Evolutionary conservation across 2,329 filamentous ascomycete genomes (phyloP), one percentile per base, ranked within the genome.

Genomic region (Phaeosphaeria sp.): DNA sequence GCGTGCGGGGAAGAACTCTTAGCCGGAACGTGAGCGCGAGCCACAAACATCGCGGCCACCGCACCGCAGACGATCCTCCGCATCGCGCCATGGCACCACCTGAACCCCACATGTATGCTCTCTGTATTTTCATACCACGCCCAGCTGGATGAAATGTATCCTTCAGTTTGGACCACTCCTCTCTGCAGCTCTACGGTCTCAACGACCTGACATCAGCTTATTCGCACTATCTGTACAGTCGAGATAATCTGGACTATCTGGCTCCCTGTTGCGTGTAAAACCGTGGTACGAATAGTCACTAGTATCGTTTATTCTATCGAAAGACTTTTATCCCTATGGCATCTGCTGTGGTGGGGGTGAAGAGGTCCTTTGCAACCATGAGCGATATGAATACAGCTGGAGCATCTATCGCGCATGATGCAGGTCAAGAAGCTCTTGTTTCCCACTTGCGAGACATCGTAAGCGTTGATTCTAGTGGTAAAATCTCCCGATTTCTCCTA

Each of bases 301-400:
- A n/a, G n/a, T n/a, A n/a, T n/a, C n/a, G n/a, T n/a, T n/a, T n/a
- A 13, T 36, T 13, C 3, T 15, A 36, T 36, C 13, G 6, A 13
- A 36, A 36, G 6, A 13, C 30, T 6, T 15, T 7, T 13, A 42
- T 36, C 33, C 55, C 55, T 46, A 75, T 75, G 72, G 69, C 69
- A n/a, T 66, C 68, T 41, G 66, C 61, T 44, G 62, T 62, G 27
- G 64, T 71, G 10, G 71, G 71, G 13, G 61, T 64, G 52, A 75
- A 75, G 59, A 66, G 72, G 54, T 59, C 63, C 13, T 71, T 71
- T 47, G 64, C 69, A 4, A 55, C 63, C 33, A 68, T 74, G 60
- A 60, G 59, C 52, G 68, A 69, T 20, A 63, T 65, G 20, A 59
- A 48, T 25, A 44, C 46, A 36, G 27, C 42, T 11, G 56, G 53